Percentiles rank a stretch among this genome's conserved stretches.
phyloP scores from a whole-genome alignment of 306 rosid species.

The Adenanthera pavonina region DNA sequence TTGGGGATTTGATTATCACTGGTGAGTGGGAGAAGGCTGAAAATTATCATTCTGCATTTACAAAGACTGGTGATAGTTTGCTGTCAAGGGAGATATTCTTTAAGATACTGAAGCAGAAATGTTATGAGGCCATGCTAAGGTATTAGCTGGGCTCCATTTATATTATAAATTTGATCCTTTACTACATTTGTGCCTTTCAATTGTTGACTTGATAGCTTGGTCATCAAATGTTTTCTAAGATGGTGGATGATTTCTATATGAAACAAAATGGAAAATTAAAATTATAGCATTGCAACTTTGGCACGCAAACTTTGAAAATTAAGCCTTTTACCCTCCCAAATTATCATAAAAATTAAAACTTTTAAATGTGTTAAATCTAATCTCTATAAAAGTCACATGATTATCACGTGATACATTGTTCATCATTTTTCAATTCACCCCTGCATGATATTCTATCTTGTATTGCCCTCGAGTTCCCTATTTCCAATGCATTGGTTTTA shows the following conservation, averaged over 20 bases:
- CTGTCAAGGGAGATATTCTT: slow-evolving; percentile 10
- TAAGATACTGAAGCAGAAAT: slow-evolving; percentile 27
- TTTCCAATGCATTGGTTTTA: neutral
- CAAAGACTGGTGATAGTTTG: slow-evolving; percentile 11
- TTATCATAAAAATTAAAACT: neutral
- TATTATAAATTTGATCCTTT: neutral
- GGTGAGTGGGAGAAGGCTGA: slow-evolving; percentile 39
- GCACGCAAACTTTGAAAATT: neutral
- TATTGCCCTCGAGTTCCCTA: neutral
- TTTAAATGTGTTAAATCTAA: neutral
- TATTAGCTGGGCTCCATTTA: neutral
- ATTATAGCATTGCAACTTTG: neutral
- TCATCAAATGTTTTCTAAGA: neutral
- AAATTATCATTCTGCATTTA: slow-evolving; percentile 30
- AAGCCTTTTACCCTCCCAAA: neutral
- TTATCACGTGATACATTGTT: neutral
- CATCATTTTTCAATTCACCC: neutral
- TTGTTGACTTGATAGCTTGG: neutral
- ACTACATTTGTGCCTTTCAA: neutral
- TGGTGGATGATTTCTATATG: neutral
- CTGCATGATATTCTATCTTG: neutral
- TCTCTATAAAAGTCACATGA: neutral
- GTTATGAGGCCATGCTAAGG: slow-evolving; percentile 17
- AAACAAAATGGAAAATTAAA: neutral
- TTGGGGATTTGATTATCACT: slow-evolving; percentile 23